Percentiles rank a stretch among this genome's conserved stretches.
Conservation (phyloP, 75 land plant genomes). For the Cunninghamia lanceolata region DNA sequence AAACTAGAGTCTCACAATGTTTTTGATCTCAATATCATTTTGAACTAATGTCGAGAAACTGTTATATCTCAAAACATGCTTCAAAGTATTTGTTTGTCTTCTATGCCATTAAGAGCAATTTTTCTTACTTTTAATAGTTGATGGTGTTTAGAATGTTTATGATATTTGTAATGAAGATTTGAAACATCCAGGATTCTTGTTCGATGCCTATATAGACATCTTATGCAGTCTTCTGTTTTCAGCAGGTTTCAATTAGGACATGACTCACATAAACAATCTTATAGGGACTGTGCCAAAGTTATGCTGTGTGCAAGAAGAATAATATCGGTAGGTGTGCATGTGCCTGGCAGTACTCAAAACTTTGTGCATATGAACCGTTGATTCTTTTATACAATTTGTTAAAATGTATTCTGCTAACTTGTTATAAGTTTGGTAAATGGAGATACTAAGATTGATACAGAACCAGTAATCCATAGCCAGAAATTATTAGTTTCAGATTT, state of each 20-base stretch:
- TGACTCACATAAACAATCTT: background rate
- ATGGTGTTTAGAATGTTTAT: background rate
- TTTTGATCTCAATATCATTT: background rate
- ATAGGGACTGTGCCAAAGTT: background rate
- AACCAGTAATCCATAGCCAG: background rate
- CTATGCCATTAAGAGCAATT: background rate
- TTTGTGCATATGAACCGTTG: background rate
- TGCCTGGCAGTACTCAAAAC: background rate
- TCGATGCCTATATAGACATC: background rate
- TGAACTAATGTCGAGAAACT: background rate
- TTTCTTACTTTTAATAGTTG: background rate
- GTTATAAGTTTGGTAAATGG: background rate
- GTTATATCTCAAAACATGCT: background rate
- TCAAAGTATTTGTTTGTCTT: background rate
- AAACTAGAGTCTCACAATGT: background rate
- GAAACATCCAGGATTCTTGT: background rate
- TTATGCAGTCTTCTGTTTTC: background rate
- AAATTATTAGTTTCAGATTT: background rate
- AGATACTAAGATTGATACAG: background rate
- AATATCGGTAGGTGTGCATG: background rate
- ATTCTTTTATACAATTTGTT: background rate
- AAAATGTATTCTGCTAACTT: background rate
- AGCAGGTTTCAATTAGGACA: background rate
- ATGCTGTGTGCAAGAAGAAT: background rate
- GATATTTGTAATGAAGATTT: background rate